Evolutionary conservation across 1,284 basidiomycete species (phyloP), one percentile per base, ranked within the genome.

Genomic region (Melampsora larici-populina): DNA sequence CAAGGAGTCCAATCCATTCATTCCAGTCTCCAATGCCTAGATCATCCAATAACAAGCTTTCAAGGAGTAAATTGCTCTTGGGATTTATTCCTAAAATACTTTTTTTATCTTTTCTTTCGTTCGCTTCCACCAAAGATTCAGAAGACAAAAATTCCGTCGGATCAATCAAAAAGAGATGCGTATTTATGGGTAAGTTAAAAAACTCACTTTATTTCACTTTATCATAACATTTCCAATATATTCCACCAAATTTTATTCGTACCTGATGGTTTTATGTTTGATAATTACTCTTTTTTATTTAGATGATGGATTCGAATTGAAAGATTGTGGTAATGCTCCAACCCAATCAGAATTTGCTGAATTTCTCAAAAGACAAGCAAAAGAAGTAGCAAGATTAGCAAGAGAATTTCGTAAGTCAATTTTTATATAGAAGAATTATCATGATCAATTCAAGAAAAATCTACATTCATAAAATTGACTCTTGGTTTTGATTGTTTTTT

Each of bases 321-420:
- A 58, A 58, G 55, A 58, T 29, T 58, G 55, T 58, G 55, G 55
- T n/a, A 8, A 58, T 9, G 55, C 55, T 24, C 55, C 55, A 5
- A 58, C 55, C 21, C 5, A 24, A 58, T n/a, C 21, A 58, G 55
- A n/a, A 58, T 58, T 58, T 58, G 26, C 55, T 29, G 55, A 58
- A 9, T 58, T 58, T 29, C 55, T 58, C 18, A 58, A 58, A 29
- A 58, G 7, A 24, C 55, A 58, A 29, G 55, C 55, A 13, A 7
- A n/a, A n/a, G 55, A 58, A 17, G 55, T 58, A n/a, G 55, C 55
- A 5, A 58, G 55, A 58, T 58, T 58, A 29, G 55, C 55, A 24
- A n/a, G 26, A 58, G 55, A 58, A n/a, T 58, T 58, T 58, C 55
- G 55, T 58, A 58, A 58, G 55, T 29, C 3, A 55, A n/a, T 58